These are phyloP conservation scores for Claviceps cyperi DNA, from an alignment of 2,329 filamentous ascomycete genomes.

Conservation along the genomic window DNA sequence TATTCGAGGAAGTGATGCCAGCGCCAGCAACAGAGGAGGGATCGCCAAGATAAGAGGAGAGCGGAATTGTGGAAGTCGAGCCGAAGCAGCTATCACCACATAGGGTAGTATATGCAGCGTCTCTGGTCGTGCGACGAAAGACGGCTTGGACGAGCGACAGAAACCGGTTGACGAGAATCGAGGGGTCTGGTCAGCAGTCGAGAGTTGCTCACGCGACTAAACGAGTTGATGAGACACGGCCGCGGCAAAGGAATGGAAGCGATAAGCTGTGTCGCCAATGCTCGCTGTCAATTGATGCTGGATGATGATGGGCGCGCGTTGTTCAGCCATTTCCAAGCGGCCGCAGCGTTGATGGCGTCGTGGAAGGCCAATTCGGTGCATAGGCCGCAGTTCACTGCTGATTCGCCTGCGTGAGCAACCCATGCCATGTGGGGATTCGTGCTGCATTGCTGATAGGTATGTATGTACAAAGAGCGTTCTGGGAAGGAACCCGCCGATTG, in stretches of 20 bases:
- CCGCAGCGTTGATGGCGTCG: background rate
- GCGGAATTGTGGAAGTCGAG: slow-evolving; percentile 21
- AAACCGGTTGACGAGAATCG: background rate
- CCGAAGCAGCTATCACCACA: background rate
- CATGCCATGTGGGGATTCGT: too few species aligned
- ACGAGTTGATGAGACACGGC: background rate
- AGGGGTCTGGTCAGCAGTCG: background rate
- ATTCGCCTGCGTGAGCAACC: background rate
- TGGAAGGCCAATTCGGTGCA: background rate
- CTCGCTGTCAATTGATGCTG: background rate
- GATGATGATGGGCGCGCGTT: background rate
- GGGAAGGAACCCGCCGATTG: too few species aligned
- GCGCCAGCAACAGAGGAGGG: slow-evolving; percentile 25
- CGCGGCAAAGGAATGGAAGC: background rate
- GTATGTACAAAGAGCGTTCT: too few species aligned
- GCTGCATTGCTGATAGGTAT: too few species aligned
- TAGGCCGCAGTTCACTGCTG: background rate
- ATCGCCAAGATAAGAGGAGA: slow-evolving; percentile 14
- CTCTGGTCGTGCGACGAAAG: background rate
- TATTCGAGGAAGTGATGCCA: slow-evolving; percentile 10
- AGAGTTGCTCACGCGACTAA: background rate
- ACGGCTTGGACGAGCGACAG: background rate
- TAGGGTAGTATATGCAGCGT: slow-evolving; percentile 1
- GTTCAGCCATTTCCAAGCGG: too few species aligned
- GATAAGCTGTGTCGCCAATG: background rate